Base-by-base conservation (phyloP, 2,329 filamentous ascomycete genomes). In the Colletotrichum horii region DNA sequence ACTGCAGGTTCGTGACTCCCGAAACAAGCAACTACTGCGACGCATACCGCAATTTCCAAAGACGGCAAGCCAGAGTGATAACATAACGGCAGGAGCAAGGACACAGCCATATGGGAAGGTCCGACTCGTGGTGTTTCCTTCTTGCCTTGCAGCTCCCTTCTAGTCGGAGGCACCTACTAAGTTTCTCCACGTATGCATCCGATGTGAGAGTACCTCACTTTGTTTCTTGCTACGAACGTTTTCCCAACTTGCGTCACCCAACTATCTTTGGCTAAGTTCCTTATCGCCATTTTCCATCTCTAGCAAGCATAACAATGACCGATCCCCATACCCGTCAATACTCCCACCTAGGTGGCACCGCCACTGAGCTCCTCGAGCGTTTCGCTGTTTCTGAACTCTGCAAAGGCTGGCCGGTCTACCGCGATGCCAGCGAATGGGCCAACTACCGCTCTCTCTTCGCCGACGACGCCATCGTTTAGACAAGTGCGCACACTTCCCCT, bases 331-430 rank as follows among this genome's bases (percentile, higher is more conserved):
- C 67, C 15, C 66, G 70, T 8, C 72, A 66, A 28, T 88, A 84
- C 79, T 85, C 83, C 60, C 87, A 89, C 81, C 82, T 86, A 80
- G 89, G 89, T 78, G 88, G 88, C 68, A 79, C 81, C 11, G 65
- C 77, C 4, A 77, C 79, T 30, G 84, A 88, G 52, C 79, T 88
- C 6, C 82, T 89, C 16, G 84, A 88, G 74, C 85, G 88, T 26
- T 80, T 88, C 26, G 84, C 84, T 71, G 83, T 90, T 9, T 84
- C 87, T 2, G 88, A 90, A 80, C 81, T 90, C n/a, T 89, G 87
- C 83, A 89, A 88, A 79, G 88, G 88, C 60, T 90, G 88, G 88
- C 87, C 88, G 3, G 85, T 90, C 48, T 90, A 90, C 80, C 85
- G 88, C 36, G 88, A 90, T 75, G 85, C 87, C 14, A 89, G 88